phyloP scores from a whole-genome alignment of 2,329 filamentous ascomycete genomes.

The Paraphaeosphaeria sporulosa region DNA sequence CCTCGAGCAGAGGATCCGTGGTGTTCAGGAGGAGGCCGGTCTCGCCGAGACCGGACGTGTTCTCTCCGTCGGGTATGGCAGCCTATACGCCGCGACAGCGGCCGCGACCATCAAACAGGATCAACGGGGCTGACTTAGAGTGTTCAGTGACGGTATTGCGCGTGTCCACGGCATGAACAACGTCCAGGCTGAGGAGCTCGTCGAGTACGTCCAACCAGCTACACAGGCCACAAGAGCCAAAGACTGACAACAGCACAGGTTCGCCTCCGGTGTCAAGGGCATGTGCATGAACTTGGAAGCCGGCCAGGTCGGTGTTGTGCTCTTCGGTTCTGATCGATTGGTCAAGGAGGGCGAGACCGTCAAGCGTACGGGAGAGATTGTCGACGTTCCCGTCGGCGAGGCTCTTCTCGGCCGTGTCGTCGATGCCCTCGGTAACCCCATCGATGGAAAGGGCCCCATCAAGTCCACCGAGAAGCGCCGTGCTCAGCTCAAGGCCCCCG shows the following conservation, averaged over 20 bases:
- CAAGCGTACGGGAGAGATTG: conserved; percentile 99
- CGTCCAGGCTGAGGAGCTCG: conserved; percentile 99
- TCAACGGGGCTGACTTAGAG: conserved; percentile 41
- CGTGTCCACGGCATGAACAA: conserved; percentile 99
- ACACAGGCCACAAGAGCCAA: conserved; percentile 20
- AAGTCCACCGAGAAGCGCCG: conserved; percentile 91
- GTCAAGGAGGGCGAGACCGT: conserved; percentile 99
- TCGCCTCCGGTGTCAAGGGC: conserved; percentile 99
- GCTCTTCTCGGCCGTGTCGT: conserved; percentile 97
- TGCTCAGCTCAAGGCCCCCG: conserved; percentile 98
- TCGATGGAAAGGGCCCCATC: conserved; percentile 98
- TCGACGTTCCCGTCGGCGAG: conserved; percentile 92
- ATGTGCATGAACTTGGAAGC: conserved; percentile 99
- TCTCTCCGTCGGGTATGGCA: conserved; percentile 94
- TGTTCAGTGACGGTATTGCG: conserved; percentile 96
- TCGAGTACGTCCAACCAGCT: conserved; percentile 77
- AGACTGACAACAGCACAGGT: conserved; percentile 65
- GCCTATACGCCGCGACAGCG: conserved; percentile 31
- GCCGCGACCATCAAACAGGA: conserved; percentile 35
- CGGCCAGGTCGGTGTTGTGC: conserved; percentile 99
- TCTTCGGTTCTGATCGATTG: conserved; percentile 99
- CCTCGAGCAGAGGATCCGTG: conserved; percentile 98
- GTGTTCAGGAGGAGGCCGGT: conserved; percentile 94
- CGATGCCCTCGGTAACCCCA: conserved; percentile 98
- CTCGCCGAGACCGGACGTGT: conserved; percentile 99